Evolutionary conservation across 768 basidiomycete species (phyloP), one percentile per base, ranked within the genome.

Genomic region (Trametes gibbosa): DNA sequence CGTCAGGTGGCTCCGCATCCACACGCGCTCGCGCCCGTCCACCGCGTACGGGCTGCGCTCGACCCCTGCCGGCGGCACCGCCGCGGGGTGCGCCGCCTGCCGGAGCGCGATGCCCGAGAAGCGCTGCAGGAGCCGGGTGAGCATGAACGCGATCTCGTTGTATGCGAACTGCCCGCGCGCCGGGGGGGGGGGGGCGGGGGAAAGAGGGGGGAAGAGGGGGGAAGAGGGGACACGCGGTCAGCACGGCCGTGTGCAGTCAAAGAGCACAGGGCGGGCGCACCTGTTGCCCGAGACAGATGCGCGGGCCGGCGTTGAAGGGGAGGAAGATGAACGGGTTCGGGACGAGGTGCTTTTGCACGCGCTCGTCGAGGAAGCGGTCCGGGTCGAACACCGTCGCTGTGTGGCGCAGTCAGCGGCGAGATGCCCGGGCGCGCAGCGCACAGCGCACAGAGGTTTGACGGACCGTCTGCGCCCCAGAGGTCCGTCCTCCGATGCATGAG

Each of bases 401-500:
- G 19, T n/a, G 35, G 32, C 7, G 7, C 34, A 32, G n/a, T 50
- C 1, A 21, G 19, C 24, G 10, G 19, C 0, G 56, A 13, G n/a
- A 32, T 16, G 32, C 45, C 12, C 14, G 19, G 7, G 27, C 12
- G 50, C 13, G 34, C n/a, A 23, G n/a, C n/a, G n/a, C n/a, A n/a
- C n/a, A n/a, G n/a, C n/a, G n/a, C 34, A 32, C 29, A 34, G 32
- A 17, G 32, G 29, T 2, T 8, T 23, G 8, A 47, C 73, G 5
- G 62, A 84, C 84, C 85, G 65, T 87, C 85, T 1, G 84, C 84
- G 0, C 86, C 86, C 86, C 86, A 88, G 5, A 85, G 75, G 62
- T 86, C 83, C 50, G 70, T 76, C 32, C 84, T 75, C 6, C 85
- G 76, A 37, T 89, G 87, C 84, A 86, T 85, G 32, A 81, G 59